phyloP scores from a whole-genome alignment of 1,139 yeast species.

The Sporopachydermia cereana region DNA sequence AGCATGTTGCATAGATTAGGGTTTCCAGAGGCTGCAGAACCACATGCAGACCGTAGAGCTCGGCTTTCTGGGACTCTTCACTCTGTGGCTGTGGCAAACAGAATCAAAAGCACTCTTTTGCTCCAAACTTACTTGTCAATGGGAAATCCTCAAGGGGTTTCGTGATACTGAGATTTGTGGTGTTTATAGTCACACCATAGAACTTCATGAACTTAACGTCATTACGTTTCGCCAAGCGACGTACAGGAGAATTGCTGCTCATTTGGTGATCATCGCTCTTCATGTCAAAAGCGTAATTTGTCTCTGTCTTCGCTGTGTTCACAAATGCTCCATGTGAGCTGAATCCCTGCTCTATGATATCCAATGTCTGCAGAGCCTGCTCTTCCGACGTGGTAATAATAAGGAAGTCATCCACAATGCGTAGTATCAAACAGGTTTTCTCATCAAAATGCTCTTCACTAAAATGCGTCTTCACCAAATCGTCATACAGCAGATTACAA shows the following conservation, averaged over 20 bases:
- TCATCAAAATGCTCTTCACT: constrained; percentile 20
- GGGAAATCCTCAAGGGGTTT: constrained; percentile 16
- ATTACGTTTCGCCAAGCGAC: background rate
- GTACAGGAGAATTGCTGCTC: too few relatives aligned
- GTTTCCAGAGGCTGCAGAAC: too few relatives aligned
- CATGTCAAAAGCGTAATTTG: constrained; percentile 14
- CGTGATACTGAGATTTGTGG: constrained; percentile 17
- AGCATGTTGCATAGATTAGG: background rate
- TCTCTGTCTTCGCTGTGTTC: constrained; percentile 43
- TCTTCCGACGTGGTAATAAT: constrained; percentile 38
- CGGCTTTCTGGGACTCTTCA: background rate
- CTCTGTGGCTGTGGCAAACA: background rate
- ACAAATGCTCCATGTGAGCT: constrained; percentile 46
- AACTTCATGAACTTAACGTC: constrained; percentile 12
- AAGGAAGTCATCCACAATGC: constrained; percentile 83
- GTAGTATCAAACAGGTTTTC: constrained; percentile 32
- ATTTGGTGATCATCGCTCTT: background rate
- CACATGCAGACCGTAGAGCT: too few relatives aligned
- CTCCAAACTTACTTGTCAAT: background rate
- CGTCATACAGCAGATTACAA: constrained; percentile 66
- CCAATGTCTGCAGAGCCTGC: constrained; percentile 19
- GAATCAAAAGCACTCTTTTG: background rate
- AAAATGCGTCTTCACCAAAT: constrained; percentile 39
- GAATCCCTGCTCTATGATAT: constrained; percentile 28
- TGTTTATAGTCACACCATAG: constrained; percentile 20